Percentiles rank a stretch among this genome's conserved stretches.
Evolutionary conservation across 495 filamentous ascomycete species (phyloP).

Genomic region (Penicillium roqueforti): DNA sequence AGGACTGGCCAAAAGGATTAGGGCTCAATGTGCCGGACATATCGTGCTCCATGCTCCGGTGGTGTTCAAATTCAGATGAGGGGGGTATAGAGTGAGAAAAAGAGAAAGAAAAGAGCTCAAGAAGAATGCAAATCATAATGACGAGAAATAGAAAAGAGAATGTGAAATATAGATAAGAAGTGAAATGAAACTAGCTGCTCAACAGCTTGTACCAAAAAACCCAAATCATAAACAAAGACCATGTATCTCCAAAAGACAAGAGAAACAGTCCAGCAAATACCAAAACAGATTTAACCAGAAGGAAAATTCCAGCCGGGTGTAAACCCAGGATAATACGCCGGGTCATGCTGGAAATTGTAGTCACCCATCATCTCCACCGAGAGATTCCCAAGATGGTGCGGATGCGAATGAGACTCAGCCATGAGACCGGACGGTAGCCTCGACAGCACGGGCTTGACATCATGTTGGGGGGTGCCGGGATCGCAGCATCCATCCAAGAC

Average conservation of each 20-base stretch:
- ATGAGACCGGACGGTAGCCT: slow-evolving; percentile 16
- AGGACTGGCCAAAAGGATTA: background rate
- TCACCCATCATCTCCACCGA: slow-evolving; percentile 28
- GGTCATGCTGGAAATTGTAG: slow-evolving; percentile 28
- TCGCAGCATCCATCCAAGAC: slow-evolving; percentile 17
- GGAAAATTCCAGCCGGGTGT: slow-evolving; percentile 33
- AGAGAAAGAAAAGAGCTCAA: background rate
- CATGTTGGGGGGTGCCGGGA: slow-evolving; percentile 8
- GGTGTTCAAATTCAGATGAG: background rate
- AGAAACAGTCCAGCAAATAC: background rate
- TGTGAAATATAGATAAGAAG: slow-evolving; percentile 12
- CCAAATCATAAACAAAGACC: background rate
- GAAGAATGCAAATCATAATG: background rate
- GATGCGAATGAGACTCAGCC: slow-evolving; percentile 11
- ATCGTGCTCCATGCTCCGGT: background rate
- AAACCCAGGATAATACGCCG: slow-evolving; percentile 25
- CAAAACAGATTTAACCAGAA: slow-evolving; percentile 17
- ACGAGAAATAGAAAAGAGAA: background rate
- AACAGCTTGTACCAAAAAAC: slow-evolving; percentile 7
- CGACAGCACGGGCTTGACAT: slow-evolving; percentile 13
- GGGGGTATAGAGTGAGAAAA: background rate
- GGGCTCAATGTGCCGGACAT: slow-evolving; percentile 13
- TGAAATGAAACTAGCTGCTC: slow-evolving; percentile 12
- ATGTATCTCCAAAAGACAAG: background rate
- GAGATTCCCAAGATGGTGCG: slow-evolving; percentile 14